Evolutionary conservation across 805 yeast genomes (phyloP).

Genomic region (Cyberlindnera bimundalis): DNA sequence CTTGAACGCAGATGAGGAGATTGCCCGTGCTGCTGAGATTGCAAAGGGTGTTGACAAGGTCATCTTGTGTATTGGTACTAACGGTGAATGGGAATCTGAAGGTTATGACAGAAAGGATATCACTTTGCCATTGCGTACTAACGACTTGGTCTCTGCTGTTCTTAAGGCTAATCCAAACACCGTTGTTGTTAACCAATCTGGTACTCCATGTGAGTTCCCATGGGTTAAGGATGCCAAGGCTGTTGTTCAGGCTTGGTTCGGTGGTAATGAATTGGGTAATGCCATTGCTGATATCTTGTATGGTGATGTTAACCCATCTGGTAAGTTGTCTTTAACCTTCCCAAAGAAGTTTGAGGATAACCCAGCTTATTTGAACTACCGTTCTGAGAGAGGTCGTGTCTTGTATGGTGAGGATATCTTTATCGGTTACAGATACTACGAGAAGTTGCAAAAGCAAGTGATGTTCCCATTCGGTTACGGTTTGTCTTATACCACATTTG

Average conservation of each 20-base stretch:
- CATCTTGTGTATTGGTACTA: constrained; percentile 47
- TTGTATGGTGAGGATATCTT: constrained; percentile 64
- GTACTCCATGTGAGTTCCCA: constrained; percentile 59
- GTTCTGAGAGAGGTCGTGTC: constrained; percentile 48
- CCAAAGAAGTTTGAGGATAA: constrained; percentile 50
- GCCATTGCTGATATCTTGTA: constrained; percentile 58
- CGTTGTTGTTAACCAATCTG: constrained; percentile 55
- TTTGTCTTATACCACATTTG: constrained; percentile 56
- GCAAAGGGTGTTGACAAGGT: constrained; percentile 54
- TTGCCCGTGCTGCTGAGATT: constrained; percentile 40
- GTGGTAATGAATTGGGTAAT: constrained; percentile 58
- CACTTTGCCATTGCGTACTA: constrained; percentile 48
- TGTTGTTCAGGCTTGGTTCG: constrained; percentile 53
- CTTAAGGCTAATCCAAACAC: constrained; percentile 46
- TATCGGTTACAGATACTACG: constrained; percentile 62
- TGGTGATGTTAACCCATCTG: constrained; percentile 60
- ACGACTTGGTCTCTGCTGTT: constrained; percentile 46
- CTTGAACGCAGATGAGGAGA: constrained; percentile 30
- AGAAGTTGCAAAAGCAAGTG: constrained; percentile 44
- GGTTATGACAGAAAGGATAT: constrained; percentile 52
- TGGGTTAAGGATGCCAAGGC: constrained; percentile 45
- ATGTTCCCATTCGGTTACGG: constrained; percentile 63
- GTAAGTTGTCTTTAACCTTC: constrained; percentile 54
- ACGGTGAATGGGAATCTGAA: constrained; percentile 57
- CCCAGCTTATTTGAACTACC: constrained; percentile 54